These are phyloP conservation scores for Penicillium atrosanguineum DNA, from an alignment of 495 filamentous ascomycete species.

Conservation along the genomic window DNA sequence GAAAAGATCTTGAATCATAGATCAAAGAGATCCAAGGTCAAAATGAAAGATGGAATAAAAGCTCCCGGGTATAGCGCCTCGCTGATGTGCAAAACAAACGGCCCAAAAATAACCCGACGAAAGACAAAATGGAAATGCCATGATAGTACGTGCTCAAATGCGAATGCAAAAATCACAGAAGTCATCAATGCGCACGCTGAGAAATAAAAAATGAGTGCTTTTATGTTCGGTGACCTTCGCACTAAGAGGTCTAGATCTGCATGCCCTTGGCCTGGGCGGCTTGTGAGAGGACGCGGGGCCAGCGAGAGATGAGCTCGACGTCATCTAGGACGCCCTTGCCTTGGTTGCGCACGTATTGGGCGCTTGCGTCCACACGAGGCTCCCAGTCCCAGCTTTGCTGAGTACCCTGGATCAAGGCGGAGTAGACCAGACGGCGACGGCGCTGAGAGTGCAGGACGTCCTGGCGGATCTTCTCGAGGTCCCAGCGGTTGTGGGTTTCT, in stretches of 20 bases:
- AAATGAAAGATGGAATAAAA: not conserved
- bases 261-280: slow-evolving; percentile 32
- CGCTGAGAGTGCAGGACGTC: slow-evolving; percentile 72
- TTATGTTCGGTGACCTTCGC: not conserved
- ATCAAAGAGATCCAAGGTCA: too few species aligned
- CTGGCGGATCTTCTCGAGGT: slow-evolving; percentile 66
- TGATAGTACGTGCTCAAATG: slow-evolving; percentile 3
- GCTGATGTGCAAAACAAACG: slow-evolving; percentile 16
- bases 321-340: slow-evolving; percentile 47
- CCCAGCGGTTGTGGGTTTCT: slow-evolving; percentile 68
- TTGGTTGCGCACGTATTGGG: slow-evolving; percentile 60
- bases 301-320: slow-evolving; percentile 46
- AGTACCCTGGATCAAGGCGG: slow-evolving; percentile 65
- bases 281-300: slow-evolving; percentile 44
- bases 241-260: not conserved
- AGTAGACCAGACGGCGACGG: slow-evolving; percentile 67
- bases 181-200: slow-evolving; percentile 12
- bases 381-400: slow-evolving; percentile 77
- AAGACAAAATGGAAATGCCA: slow-evolving; percentile 8
- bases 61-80: slow-evolving; percentile 42
- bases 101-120: too few species aligned
- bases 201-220: not conserved
- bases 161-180: not conserved
- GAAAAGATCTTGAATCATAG: not conserved
- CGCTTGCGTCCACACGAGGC: slow-evolving; percentile 65